phyloP scores from a whole-genome alignment of 2,329 filamentous ascomycete genomes.

The Xylariaceae sp. region DNA sequence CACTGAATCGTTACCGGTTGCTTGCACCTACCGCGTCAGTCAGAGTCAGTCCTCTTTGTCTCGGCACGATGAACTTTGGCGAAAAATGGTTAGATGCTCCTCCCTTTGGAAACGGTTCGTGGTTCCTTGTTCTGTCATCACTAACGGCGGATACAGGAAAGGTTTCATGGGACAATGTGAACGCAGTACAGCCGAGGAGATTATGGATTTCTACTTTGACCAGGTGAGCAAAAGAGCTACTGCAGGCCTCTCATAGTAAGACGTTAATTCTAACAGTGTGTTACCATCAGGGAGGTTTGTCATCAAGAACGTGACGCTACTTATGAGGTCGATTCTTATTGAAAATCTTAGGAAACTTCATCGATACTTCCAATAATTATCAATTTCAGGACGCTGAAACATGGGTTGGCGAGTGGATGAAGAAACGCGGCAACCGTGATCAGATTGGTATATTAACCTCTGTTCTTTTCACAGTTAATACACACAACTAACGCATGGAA shows the following conservation, averaged over 20 bases:
- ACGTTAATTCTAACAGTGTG: no score
- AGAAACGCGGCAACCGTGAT: conserved; percentile 67
- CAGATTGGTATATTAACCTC: conserved; percentile 67
- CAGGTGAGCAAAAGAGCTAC: conserved; percentile 70
- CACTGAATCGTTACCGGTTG: conserved; percentile 69
- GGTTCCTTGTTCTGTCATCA: no score
- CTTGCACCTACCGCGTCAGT: conserved; percentile 70
- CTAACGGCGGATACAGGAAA: no score
- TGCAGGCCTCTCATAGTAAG: no score
- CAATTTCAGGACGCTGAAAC: conserved; percentile 67
- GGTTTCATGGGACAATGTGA: conserved; percentile 74
- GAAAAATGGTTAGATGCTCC: conserved; percentile 58
- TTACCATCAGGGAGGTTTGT: no score
- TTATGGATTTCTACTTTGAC: conserved; percentile 71
- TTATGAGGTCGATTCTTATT: no score
- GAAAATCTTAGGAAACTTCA: no score
- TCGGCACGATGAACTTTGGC: conserved; percentile 67
- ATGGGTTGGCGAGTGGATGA: conserved; percentile 77
- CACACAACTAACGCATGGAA: no score
- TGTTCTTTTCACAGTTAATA: no score
- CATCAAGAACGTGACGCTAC: no score
- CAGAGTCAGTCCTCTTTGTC: conserved; percentile 69
- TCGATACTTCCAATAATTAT: conserved; percentile 75
- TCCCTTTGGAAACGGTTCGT: no score
- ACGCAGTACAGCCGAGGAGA: conserved; percentile 65